Conservation (phyloP, 1,284 basidiomycete genomes). For the Caloboletus firmus region DNA sequence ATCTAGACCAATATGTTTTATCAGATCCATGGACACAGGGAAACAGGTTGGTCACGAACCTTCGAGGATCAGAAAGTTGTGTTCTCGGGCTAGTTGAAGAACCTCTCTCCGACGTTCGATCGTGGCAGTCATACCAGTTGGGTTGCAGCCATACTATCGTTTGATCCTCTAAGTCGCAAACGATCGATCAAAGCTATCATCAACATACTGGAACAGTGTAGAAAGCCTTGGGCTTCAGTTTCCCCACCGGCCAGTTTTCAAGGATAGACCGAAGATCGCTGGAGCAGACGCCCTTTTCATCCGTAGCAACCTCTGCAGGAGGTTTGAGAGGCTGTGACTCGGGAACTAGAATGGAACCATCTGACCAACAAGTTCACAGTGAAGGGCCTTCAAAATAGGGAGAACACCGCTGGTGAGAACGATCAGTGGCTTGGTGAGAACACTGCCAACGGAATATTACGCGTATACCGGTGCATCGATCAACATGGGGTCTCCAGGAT, state of each 20-base stretch:
- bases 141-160: constrained; percentile 77
- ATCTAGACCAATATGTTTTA: constrained; percentile 42
- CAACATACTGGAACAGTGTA: constrained; percentile 77
- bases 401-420: constrained; percentile 53
- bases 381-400: constrained; percentile 57
- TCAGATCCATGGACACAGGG: not conserved
- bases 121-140: constrained; percentile 77
- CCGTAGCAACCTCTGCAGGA: constrained; percentile 73
- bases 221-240: constrained; percentile 76
- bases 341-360: not conserved
- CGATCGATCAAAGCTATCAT: constrained; percentile 1
- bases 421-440: constrained; percentile 13
- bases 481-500: constrained; percentile 81
- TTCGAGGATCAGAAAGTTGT: constrained; percentile 85
- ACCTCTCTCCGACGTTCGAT: constrained; percentile 76
- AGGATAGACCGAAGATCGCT: constrained; percentile 65
- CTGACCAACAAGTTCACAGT: constrained; percentile 66
- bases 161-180: constrained; percentile 1
- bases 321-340: not conserved
- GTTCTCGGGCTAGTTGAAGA: constrained; percentile 70
- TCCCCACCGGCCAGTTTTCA: constrained; percentile 72
- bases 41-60: constrained; percentile 41
- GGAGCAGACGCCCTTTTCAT: constrained; percentile 74
- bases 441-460: constrained; percentile 41
- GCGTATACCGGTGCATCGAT: constrained; percentile 89